These are phyloP conservation scores for Penicillium samsonianum DNA, from an alignment of 495 filamentous ascomycete genomes.

Conservation along the genomic window DNA sequence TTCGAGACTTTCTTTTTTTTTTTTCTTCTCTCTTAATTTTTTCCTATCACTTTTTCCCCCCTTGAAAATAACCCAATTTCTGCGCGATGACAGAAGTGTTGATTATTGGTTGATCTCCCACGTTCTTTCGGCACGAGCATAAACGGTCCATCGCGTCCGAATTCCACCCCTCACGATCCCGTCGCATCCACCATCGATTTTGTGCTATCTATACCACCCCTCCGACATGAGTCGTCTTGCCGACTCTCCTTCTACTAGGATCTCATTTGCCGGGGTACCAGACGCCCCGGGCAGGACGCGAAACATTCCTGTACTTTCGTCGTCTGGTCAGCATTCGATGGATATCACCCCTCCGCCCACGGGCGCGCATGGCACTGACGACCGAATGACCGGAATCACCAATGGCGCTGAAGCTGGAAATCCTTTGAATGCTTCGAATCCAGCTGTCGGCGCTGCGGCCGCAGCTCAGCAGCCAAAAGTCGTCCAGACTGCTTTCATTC, in stretches of 20 bases:
- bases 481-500: constrained; percentile 98
- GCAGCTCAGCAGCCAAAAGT: constrained; percentile 95
- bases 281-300: constrained; percentile 44
- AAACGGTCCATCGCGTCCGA: constrained; percentile 28
- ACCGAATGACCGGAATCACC: constrained; percentile 43
- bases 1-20: constrained; percentile 6
- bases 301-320: constrained; percentile 50
- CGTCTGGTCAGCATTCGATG: constrained; percentile 47
- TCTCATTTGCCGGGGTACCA: constrained; percentile 36
- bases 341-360: constrained; percentile 51
- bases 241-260: constrained; percentile 44
- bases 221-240: constrained; percentile 48
- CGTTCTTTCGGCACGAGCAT: constrained; percentile 36
- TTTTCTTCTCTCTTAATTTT: constrained; percentile 23
- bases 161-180: constrained; percentile 13
- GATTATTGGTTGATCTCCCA: constrained; percentile 43
- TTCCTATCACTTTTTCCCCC: constrained; percentile 25
- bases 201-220: constrained; percentile 10
- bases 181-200: constrained; percentile 8
- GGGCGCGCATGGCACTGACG: constrained; percentile 50
- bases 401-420: constrained; percentile 46
- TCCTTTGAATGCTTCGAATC: constrained; percentile 46
- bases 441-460: constrained; percentile 64
- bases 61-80: constrained; percentile 3
- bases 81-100: constrained; percentile 37